These are phyloP conservation scores for Fraxinus nigra DNA, from an alignment of 305 asterid species.

Conservation along the genomic window DNA sequence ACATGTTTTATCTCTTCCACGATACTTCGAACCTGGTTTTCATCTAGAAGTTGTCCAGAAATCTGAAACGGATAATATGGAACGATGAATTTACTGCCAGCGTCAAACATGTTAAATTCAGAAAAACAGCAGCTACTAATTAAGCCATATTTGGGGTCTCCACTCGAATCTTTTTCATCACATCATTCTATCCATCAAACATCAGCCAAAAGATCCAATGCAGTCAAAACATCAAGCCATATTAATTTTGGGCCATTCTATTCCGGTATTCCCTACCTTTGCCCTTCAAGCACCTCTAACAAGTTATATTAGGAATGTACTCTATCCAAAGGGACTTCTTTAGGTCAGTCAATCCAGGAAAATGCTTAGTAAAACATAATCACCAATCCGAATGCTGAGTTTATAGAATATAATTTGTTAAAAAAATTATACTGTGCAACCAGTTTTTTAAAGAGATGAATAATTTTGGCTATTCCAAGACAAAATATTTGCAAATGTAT, in stretches of 20 bases:
- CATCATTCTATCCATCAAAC: not conserved
- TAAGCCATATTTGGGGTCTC: not conserved
- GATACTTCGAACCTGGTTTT: slow-evolving; percentile 75
- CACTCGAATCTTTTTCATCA: not conserved
- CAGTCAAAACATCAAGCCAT: not conserved
- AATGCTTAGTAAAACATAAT: not conserved
- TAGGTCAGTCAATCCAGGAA: not conserved
- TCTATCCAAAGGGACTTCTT: not conserved
- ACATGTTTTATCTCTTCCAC: slow-evolving; percentile 87
- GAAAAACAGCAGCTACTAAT: not conserved
- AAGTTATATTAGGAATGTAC: not conserved
- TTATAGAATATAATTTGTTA: not conserved
- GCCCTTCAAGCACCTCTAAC: not conserved
- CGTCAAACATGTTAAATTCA: slow-evolving; percentile 5
- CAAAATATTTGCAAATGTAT: not conserved
- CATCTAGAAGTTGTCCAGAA: slow-evolving; percentile 74
- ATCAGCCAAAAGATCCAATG: not conserved
- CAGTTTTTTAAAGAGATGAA: not conserved
- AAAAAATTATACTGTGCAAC: not conserved
- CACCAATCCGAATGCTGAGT: not conserved
- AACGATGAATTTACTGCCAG: slow-evolving; percentile 3
- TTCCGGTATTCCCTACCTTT: not conserved
- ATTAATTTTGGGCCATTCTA: not conserved
- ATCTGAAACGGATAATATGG: slow-evolving; percentile 41
- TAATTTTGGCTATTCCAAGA: slow-evolving; percentile 2